Evolutionary conservation across 1,284 basidiomycete species (phyloP).

Genomic region (Butyriboletus appendiculatus): DNA sequence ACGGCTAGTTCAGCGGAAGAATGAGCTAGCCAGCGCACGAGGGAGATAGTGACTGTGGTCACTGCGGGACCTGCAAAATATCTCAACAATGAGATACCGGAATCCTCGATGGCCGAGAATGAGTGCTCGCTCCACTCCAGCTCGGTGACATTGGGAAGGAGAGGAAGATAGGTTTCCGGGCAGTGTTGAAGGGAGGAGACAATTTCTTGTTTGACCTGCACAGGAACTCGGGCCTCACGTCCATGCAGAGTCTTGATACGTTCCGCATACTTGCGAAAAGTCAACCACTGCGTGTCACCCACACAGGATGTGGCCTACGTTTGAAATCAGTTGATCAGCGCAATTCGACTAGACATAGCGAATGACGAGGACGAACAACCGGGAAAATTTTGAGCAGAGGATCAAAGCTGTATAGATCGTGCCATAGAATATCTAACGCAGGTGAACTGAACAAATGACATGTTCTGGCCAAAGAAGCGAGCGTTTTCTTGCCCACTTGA

Average conservation of each 20-base stretch:
- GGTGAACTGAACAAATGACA: constrained; percentile 16
- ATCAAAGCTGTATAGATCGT: constrained; percentile 7
- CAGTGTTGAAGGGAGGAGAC: not conserved
- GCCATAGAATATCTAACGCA: constrained; percentile 23
- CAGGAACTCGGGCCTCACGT: not conserved
- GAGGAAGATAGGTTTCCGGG: constrained; percentile 6
- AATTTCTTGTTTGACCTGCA: not conserved
- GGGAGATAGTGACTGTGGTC: constrained; percentile 9
- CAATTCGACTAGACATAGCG: not conserved
- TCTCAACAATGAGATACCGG: constrained; percentile 13
- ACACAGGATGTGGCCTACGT: not conserved
- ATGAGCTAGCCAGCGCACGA: constrained; percentile 4
- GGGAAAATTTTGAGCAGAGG: constrained; percentile 14
- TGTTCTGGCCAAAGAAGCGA: constrained; percentile 17
- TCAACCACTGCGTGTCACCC: constrained; percentile 9
- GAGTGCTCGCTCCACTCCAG: constrained; percentile 11
- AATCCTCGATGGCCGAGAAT: not conserved
- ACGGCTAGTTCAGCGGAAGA: constrained; percentile 3
- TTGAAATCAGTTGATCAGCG: not conserved
- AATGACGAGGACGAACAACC: constrained; percentile 5
- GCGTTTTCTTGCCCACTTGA: constrained; percentile 7
- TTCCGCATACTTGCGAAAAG: constrained; percentile 18
- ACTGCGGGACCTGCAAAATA: constrained; percentile 10
- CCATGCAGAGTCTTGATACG: constrained; percentile 14
- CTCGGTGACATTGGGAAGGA: constrained; percentile 15